Evolutionary conservation across 345 rosid genomes (phyloP).

Genomic region (Salix koriyanagi): DNA sequence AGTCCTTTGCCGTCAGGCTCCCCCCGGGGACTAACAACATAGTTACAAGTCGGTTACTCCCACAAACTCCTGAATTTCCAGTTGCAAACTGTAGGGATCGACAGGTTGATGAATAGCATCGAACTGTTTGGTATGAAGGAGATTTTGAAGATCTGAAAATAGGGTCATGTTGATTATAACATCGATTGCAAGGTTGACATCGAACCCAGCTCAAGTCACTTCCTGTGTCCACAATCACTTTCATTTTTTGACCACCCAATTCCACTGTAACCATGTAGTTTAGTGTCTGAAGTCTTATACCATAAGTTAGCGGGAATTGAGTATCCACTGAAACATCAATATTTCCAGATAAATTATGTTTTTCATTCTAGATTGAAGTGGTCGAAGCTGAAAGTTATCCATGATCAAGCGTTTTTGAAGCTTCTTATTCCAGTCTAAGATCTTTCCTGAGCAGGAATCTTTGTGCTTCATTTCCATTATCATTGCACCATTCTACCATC

Average conservation of each 20-base stretch:
- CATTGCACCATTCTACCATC: slow-evolving; percentile 45
- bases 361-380: slow-evolving; percentile 52
- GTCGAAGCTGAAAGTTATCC: slow-evolving; percentile 48
- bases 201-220: slow-evolving; percentile 97
- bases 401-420: slow-evolving; percentile 42
- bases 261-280: slow-evolving; percentile 70
- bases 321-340: slow-evolving; percentile 24
- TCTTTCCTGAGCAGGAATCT: slow-evolving; percentile 47
- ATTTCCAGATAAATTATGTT: slow-evolving; percentile 11
- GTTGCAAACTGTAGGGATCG: slow-evolving; percentile 48
- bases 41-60: slow-evolving; percentile 45
- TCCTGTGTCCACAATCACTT: slow-evolving; percentile 79
- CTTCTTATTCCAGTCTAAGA: slow-evolving; percentile 52
- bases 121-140: slow-evolving; percentile 47
- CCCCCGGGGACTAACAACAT: slow-evolving; percentile 31
- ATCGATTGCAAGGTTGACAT: slow-evolving; percentile 72
- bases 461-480: slow-evolving; percentile 73
- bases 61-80: slow-evolving; percentile 51
- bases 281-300: slow-evolving; percentile 52
- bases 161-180: slow-evolving; percentile 74
- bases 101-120: slow-evolving; percentile 68
- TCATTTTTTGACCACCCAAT: slow-evolving; percentile 55
- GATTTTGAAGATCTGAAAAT: slow-evolving; percentile 63
- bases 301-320: slow-evolving; percentile 61
- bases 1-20: no score